phyloP scores from a whole-genome alignment of 1,284 basidiomycete species.

The Pseudomicrostroma phylloplanum region DNA sequence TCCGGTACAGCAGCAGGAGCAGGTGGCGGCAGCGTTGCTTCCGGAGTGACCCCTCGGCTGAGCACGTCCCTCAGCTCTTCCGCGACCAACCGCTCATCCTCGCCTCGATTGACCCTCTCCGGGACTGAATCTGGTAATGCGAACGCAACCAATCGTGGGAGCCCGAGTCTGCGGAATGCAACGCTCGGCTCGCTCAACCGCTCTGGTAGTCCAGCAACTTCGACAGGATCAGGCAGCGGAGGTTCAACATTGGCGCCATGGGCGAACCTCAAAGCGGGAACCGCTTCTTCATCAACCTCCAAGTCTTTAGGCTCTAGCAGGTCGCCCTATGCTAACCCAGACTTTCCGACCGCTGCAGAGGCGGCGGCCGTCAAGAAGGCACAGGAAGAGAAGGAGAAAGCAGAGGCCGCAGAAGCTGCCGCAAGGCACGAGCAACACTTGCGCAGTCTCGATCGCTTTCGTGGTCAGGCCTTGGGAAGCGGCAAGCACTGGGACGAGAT shows the following conservation, averaged over 20 bases:
- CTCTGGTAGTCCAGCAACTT: constrained; percentile 14
- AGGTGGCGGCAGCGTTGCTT: no score
- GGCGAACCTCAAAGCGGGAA: constrained; percentile 26
- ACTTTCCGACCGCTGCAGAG: constrained; percentile 49
- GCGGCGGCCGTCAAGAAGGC: constrained; percentile 36
- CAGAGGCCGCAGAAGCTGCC: constrained; percentile 32
- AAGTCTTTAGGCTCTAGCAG: no score
- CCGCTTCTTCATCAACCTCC: not conserved
- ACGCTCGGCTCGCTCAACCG: constrained; percentile 23
- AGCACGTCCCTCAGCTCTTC: no score
- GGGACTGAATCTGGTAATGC: constrained; percentile 13
- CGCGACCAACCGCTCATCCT: constrained; percentile 17
- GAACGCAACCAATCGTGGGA: constrained; percentile 19
- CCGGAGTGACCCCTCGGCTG: no score
- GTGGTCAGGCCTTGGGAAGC: constrained; percentile 31
- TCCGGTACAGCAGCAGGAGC: no score
- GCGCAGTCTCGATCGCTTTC: constrained; percentile 43
- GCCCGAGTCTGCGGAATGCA: constrained; percentile 31
- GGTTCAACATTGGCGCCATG: constrained; percentile 25
- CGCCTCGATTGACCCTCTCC: constrained; percentile 11
- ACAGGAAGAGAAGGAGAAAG: constrained; percentile 38
- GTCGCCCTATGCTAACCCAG: constrained; percentile 16
- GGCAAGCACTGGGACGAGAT: constrained; percentile 49
- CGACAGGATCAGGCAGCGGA: constrained; percentile 20
- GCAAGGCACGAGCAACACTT: constrained; percentile 31